These are phyloP conservation scores for Verbena officinalis DNA, from an alignment of 257 asterid genomes.

Conservation along the genomic window DNA sequence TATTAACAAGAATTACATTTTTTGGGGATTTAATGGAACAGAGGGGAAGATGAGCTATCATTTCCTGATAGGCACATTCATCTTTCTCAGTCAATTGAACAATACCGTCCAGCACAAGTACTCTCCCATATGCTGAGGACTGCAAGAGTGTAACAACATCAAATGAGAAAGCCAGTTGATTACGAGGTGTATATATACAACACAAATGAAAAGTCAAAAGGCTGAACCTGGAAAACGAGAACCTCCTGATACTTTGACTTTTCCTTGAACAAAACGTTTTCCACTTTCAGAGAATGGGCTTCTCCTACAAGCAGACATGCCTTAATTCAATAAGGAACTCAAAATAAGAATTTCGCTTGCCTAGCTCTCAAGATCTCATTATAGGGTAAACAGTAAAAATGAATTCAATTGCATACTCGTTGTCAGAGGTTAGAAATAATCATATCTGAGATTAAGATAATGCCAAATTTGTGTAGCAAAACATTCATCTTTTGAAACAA, in stretches of 20 bases:
- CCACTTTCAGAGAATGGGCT: conserved; percentile 90
- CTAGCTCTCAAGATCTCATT: not conserved
- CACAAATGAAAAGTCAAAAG: conserved; percentile 22
- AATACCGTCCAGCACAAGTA: conserved; percentile 95
- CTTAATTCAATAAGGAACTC: not conserved
- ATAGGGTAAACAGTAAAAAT: not conserved
- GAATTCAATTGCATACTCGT: conserved; percentile 2
- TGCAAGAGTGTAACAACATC: conserved; percentile 35
- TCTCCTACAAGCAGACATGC: conserved; percentile 60
- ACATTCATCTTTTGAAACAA: not conserved
- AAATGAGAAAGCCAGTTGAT: not conserved
- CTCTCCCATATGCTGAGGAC: conserved; percentile 87
- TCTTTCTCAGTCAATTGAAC: conserved; percentile 98
- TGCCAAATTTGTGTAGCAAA: not conserved
- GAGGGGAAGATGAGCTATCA: conserved; percentile 95
- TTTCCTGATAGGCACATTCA: conserved; percentile 99
- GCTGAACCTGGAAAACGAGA: conserved; percentile 86
- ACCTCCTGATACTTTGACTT: conserved; percentile 89
- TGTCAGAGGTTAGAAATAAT: not conserved
- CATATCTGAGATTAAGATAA: not conserved
- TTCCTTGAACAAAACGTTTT: conserved; percentile 72
- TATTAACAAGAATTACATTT: conserved; percentile 54
- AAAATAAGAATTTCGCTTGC: not conserved
- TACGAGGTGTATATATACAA: not conserved
- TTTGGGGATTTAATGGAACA: conserved; percentile 86